These are phyloP conservation scores for Rhodotorula diobovata DNA, from an alignment of 768 basidiomycete genomes.

Conservation along the genomic window DNA sequence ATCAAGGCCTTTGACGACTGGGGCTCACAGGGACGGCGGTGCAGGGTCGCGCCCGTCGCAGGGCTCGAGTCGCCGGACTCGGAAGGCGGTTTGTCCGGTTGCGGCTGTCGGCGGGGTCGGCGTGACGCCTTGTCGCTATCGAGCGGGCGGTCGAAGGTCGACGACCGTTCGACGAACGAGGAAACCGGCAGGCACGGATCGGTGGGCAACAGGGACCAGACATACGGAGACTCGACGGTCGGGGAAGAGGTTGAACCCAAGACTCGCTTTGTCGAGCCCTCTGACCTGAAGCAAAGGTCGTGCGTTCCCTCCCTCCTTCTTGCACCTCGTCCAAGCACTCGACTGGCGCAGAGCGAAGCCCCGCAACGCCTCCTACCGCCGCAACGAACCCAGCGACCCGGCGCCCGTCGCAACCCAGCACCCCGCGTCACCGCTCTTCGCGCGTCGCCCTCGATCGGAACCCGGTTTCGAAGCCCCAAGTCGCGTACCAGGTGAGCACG, in stretches of 20 bases:
- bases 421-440: not conserved
- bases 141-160: not conserved
- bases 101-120: not conserved
- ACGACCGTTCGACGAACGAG: not conserved
- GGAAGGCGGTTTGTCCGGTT: not conserved
- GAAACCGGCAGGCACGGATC: not conserved
- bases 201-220: not conserved
- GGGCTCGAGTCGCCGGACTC: not conserved
- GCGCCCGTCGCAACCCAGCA: too few species aligned
- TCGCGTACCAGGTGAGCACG: not conserved
- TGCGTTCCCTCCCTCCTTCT: not conserved
- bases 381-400: too few species aligned
- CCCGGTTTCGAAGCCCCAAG: too few species aligned
- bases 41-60: too few species aligned
- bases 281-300: not conserved
- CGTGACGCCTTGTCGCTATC: not conserved
- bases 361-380: too few species aligned
- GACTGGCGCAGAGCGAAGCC: too few species aligned
- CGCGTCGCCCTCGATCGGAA: not conserved
- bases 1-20: not conserved
- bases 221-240: not conserved
- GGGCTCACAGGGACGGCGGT: too few species aligned
- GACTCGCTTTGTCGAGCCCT: not conserved
- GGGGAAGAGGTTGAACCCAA: not conserved
- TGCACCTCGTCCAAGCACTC: not conserved